These are phyloP conservation scores for Penicillium italicum DNA, from an alignment of 2,329 filamentous ascomycete genomes.

Conservation along the genomic window DNA sequence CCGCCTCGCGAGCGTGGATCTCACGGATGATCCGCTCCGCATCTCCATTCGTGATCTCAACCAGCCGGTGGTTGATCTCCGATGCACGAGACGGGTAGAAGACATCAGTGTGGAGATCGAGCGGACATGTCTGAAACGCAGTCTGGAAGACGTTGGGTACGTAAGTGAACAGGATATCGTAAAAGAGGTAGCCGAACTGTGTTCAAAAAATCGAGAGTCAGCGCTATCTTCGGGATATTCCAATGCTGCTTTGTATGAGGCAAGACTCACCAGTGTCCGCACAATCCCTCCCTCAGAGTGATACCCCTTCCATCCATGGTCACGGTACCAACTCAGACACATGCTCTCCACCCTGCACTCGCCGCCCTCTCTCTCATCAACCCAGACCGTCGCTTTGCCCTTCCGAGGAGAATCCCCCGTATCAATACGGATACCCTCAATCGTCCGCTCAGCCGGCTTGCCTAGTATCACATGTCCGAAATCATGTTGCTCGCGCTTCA, in stretches of 20 bases:
- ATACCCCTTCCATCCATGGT: constrained; percentile 87
- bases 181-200: constrained; percentile 79
- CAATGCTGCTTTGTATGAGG: background rate
- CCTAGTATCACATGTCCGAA: constrained; percentile 80
- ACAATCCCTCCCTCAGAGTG: constrained; percentile 90
- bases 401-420: constrained; percentile 47
- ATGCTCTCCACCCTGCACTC: constrained; percentile 90
- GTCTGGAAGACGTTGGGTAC: constrained; percentile 98
- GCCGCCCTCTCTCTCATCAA: constrained; percentile 67
- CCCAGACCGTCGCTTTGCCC: constrained; percentile 69
- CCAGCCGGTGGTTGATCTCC: constrained; percentile 83
- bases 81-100: constrained; percentile 84
- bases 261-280: constrained; percentile 62
- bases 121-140: constrained; percentile 84
- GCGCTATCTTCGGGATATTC: background rate
- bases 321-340: constrained; percentile 83
- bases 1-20: constrained; percentile 66
- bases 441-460: constrained; percentile 69
- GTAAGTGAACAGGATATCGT: constrained; percentile 87
- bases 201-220: background rate
- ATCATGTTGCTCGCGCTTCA: constrained; percentile 83
- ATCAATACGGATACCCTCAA: constrained; percentile 75
- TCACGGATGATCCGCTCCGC: constrained; percentile 63
- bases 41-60: constrained; percentile 79
- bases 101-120: constrained; percentile 88